A percentile compares a stretch with the other conserved stretches of the same genome.
These are phyloP conservation scores for Dinochytrium kinnereticum DNA, from an alignment of 371 early-diverging fungal species.

Conservation along the genomic window DNA sequence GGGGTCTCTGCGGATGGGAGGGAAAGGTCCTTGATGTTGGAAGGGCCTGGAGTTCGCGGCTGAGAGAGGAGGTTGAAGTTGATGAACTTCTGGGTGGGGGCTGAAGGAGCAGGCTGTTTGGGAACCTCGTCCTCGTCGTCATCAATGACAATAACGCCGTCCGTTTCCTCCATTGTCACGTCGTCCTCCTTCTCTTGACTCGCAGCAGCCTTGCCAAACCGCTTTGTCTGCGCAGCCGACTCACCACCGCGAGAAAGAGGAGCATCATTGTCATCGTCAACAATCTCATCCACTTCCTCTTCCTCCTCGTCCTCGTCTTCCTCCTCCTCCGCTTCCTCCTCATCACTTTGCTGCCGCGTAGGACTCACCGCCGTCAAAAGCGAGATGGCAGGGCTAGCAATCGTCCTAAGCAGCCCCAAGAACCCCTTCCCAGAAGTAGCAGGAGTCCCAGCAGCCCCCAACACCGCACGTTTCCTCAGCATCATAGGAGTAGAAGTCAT, in stretches of 20 bases:
- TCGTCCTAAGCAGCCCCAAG: neutral
- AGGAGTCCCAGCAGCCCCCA: neutral
- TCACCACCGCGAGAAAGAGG: neutral
- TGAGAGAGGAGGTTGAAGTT: neutral
- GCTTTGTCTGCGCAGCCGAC: neutral
- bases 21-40: neutral
- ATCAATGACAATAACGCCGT: constrained; percentile 11
- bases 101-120: neutral
- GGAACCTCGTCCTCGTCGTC: neutral
- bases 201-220: neutral
- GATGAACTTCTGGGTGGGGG: neutral
- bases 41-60: neutral
- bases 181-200: too few relatives aligned
- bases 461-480: neutral
- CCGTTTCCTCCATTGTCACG: neutral
- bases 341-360: neutral
- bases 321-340: constrained; percentile 1
- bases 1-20: neutral
- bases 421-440: neutral
- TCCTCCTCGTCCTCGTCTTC: neutral
- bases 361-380: neutral
- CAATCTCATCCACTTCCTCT: constrained; percentile 5
- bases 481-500: constrained; percentile 5
- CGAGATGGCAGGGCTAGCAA: constrained; percentile 8
- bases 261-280: constrained; percentile 1